These are phyloP conservation scores for Durotheca rogersii DNA, from an alignment of 495 filamentous ascomycete genomes.

Conservation along the genomic window DNA sequence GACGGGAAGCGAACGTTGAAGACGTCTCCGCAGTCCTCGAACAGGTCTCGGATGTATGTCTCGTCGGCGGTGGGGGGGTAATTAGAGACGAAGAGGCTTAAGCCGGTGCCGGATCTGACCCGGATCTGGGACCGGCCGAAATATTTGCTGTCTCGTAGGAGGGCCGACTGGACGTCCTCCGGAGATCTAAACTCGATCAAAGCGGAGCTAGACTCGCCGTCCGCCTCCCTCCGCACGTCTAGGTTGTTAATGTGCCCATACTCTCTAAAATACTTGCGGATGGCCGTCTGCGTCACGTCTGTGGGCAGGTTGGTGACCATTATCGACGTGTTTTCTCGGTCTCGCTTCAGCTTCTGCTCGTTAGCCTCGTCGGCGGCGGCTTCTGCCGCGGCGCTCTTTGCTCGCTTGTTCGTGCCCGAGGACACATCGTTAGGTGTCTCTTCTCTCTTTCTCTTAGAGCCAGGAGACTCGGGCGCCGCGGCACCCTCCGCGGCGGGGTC, in stretches of 20 bases:
- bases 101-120: constrained; percentile 68
- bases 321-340: constrained; percentile 86
- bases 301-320: constrained; percentile 73
- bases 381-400: constrained; percentile 52
- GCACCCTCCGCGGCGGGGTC: constrained; percentile 31
- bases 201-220: constrained; percentile 62
- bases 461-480: constrained; percentile 26
- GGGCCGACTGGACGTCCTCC: constrained; percentile 78
- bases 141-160: constrained; percentile 73
- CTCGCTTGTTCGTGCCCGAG: constrained; percentile 56
- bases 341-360: constrained; percentile 60
- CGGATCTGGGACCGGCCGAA: constrained; percentile 69
- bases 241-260: constrained; percentile 80
- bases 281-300: constrained; percentile 64
- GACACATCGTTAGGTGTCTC: constrained; percentile 42
- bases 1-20: constrained; percentile 86
- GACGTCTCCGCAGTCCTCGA: constrained; percentile 75
- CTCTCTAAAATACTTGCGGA: constrained; percentile 88
- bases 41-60: constrained; percentile 70
- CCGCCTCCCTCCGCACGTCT: constrained; percentile 59
- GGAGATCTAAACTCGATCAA: constrained; percentile 80
- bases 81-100: constrained; percentile 88
- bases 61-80: constrained; percentile 87
- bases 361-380: constrained; percentile 34
- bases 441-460: constrained; percentile 73